These are phyloP conservation scores for Starmerella riodocensis DNA, from an alignment of 805 yeast genomes.

Conservation along the genomic window DNA sequence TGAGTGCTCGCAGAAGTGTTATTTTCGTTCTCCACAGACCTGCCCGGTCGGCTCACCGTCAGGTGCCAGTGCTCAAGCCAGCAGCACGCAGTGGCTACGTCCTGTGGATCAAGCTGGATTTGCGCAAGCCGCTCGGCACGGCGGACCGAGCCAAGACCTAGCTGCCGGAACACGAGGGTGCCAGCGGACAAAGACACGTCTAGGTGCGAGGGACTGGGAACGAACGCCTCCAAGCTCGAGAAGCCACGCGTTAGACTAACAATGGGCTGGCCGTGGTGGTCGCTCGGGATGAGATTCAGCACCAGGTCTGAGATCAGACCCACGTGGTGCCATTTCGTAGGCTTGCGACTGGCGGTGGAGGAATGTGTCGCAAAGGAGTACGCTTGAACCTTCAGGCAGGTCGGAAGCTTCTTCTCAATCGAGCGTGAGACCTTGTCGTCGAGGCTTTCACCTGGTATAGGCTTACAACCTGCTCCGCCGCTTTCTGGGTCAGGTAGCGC, in stretches of 20 bases:
- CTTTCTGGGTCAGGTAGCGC: too few relatives aligned
- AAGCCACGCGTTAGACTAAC: conserved; percentile 7
- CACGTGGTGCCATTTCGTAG: conserved; percentile 10
- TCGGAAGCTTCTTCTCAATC: too few relatives aligned
- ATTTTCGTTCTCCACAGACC: too few relatives aligned
- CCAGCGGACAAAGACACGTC: background rate
- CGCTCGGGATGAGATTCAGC: conserved; percentile 9
- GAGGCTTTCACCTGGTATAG: too few relatives aligned
- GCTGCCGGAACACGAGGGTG: conserved; percentile 4
- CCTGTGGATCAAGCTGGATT: too few relatives aligned
- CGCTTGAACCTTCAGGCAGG: too few relatives aligned
- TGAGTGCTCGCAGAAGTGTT: too few relatives aligned
- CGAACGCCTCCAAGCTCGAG: conserved; percentile 3
- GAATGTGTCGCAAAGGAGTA: conserved; percentile 4
- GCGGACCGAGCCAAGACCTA: background rate
- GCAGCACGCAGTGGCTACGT: too few relatives aligned
- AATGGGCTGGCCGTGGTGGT: conserved; percentile 2
- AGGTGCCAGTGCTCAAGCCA: too few relatives aligned
- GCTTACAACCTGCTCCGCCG: too few relatives aligned
- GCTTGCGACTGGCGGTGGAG: background rate
- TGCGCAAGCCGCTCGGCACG: background rate
- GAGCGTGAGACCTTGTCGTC: too few relatives aligned
- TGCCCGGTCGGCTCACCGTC: too few relatives aligned
- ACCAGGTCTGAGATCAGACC: conserved; percentile 12
- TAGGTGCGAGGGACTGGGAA: conserved; percentile 1